Evolutionary conservation across 768 basidiomycete species (phyloP).

Genomic region (Leccinum incarnatum): DNA sequence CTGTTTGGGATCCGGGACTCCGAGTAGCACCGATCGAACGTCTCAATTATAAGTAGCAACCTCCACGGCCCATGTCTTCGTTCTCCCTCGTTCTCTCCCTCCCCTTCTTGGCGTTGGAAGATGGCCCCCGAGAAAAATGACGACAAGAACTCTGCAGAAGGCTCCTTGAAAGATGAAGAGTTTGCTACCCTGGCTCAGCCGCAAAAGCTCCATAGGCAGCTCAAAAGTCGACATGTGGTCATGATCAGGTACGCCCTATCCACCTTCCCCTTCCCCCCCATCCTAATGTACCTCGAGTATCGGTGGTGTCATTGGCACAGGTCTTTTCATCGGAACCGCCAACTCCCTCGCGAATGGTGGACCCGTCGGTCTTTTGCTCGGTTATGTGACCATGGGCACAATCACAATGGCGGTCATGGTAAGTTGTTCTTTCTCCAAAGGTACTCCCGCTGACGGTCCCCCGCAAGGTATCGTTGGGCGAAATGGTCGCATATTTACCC

Average conservation of each 20-base stretch:
- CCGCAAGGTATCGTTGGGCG: constrained; percentile 46
- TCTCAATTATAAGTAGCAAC: not conserved
- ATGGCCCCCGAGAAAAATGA: constrained; percentile 20
- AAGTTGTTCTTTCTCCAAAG: not conserved
- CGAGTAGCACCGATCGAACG: not conserved
- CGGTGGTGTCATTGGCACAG: constrained; percentile 36
- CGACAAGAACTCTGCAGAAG: constrained; percentile 5
- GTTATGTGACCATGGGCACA: constrained; percentile 34
- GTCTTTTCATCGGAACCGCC: not conserved
- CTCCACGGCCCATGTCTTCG: not conserved
- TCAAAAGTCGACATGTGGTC: constrained; percentile 76
- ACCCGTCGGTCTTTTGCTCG: constrained; percentile 42
- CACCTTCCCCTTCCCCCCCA: not conserved
- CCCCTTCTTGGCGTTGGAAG: too few relatives aligned
- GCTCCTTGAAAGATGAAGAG: constrained; percentile 26
- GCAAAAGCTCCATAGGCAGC: constrained; percentile 48
- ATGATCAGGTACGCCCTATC: constrained; percentile 53
- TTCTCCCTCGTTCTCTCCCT: too few relatives aligned
- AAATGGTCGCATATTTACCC: constrained; percentile 68
- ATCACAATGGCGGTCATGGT: constrained; percentile 36
- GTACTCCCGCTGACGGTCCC: not conserved
- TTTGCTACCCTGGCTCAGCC: not conserved
- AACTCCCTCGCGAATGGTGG: constrained; percentile 34
- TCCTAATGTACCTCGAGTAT: constrained; percentile 40
- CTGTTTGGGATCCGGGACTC: too few relatives aligned